Conservation (phyloP, 1,139 yeast species). For the Lodderomyces oxycetoniae region DNA sequence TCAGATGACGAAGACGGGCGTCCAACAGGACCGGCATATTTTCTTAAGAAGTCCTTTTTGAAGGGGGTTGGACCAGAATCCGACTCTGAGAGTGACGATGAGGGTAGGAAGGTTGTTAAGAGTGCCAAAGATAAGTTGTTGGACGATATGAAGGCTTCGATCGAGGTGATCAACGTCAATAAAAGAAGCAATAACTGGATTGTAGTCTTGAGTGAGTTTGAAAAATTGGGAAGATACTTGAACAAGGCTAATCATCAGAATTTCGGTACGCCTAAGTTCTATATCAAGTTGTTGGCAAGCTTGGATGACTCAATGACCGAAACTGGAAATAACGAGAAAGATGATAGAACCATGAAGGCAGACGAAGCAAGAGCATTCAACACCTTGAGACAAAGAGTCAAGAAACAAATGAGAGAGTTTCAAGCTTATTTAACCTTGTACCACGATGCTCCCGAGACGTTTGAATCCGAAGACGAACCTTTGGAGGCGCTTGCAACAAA, state of each 20-base stretch:
- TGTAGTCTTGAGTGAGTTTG: conserved; percentile 70
- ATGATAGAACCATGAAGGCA: conserved; percentile 72
- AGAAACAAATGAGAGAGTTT: conserved; percentile 70
- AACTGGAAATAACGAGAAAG: conserved; percentile 52
- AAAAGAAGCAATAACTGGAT: conserved; percentile 79
- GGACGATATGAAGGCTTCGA: conserved; percentile 73
- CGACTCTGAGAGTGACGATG: conserved; percentile 59
- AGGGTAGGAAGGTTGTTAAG: conserved; percentile 79
- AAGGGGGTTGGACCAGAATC: conserved; percentile 46
- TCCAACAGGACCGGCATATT: conserved; percentile 53
- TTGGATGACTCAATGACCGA: conserved; percentile 68
- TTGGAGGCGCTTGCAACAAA: conserved; percentile 19
- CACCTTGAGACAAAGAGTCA: conserved; percentile 83
- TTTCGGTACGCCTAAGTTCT: conserved; percentile 65
- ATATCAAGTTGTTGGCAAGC: conserved; percentile 62
- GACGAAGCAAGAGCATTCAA: conserved; percentile 84
- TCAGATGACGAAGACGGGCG: conserved; percentile 39
- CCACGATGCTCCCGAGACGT: conserved; percentile 68
- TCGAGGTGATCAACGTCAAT: conserved; percentile 66
- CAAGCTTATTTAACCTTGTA: conserved; percentile 55
- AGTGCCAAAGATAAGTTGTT: conserved; percentile 88
- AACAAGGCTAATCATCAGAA: conserved; percentile 73
- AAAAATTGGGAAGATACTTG: conserved; percentile 63
- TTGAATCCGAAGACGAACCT: conserved; percentile 52
- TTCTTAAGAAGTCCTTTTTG: conserved; percentile 50